Percentiles rank a stretch among this genome's conserved stretches.
These are phyloP conservation scores for Annulohypoxylon maeteangense DNA, from an alignment of 495 filamentous ascomycete genomes.

Conservation along the genomic window DNA sequence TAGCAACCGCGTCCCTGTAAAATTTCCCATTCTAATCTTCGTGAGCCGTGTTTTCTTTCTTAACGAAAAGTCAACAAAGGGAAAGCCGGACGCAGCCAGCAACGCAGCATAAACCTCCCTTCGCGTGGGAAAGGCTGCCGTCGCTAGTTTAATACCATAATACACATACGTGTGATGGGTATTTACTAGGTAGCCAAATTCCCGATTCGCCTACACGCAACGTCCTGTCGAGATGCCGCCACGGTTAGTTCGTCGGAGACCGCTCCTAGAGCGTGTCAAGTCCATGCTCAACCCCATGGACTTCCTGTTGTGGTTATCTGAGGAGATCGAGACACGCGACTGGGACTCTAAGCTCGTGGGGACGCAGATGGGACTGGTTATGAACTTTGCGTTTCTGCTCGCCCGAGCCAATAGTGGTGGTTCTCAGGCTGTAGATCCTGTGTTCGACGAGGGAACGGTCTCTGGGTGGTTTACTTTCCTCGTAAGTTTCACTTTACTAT, in stretches of 20 bases:
- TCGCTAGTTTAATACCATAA: not conserved
- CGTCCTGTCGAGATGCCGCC: slow-evolving; percentile 50
- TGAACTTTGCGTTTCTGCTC: slow-evolving; percentile 84
- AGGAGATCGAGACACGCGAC: slow-evolving; percentile 86
- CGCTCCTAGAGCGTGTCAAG: slow-evolving; percentile 79
- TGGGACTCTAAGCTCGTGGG: slow-evolving; percentile 87
- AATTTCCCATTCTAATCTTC: slow-evolving; percentile 9
- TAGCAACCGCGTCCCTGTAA: slow-evolving; percentile 10
- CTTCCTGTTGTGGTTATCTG: slow-evolving; percentile 86
- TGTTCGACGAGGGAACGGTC: slow-evolving; percentile 77
- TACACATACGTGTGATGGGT: slow-evolving; percentile 18
- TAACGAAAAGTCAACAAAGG: slow-evolving; percentile 37
- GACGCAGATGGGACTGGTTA: slow-evolving; percentile 72
- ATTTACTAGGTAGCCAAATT: slow-evolving; percentile 1
- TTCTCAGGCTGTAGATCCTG: slow-evolving; percentile 72
- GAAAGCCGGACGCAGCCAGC: not conserved
- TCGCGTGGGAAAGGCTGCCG: slow-evolving; percentile 17
- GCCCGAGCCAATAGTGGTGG: slow-evolving; percentile 74
- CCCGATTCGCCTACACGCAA: slow-evolving; percentile 9
- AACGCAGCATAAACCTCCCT: not conserved
- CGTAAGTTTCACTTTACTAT: slow-evolving; percentile 64
- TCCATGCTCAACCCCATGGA: slow-evolving; percentile 86
- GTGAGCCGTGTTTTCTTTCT: slow-evolving; percentile 34
- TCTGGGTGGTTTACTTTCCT: slow-evolving; percentile 78
- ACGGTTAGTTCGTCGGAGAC: slow-evolving; percentile 80